phyloP scores from a whole-genome alignment of 2,329 filamentous ascomycete species.

The Bipolaris gigantea region DNA sequence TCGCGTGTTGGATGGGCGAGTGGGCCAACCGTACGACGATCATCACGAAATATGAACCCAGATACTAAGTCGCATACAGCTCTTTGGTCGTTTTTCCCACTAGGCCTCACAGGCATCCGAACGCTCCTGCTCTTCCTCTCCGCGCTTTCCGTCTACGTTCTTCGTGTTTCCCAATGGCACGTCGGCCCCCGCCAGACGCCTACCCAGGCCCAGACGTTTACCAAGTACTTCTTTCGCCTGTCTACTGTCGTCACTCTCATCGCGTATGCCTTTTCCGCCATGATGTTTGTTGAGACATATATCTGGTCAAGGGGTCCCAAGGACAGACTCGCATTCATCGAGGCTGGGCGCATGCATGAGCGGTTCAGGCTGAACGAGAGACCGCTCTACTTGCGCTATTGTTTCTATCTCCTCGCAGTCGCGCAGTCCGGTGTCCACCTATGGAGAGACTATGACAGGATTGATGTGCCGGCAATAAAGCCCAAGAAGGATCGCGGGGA shows the following conservation, averaged over 20 bases:
- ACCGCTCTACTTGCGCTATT: constrained; percentile 75
- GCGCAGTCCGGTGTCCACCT: constrained; percentile 72
- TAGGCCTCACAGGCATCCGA: constrained; percentile 75
- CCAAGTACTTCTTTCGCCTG: constrained; percentile 59
- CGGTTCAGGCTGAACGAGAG: constrained; percentile 81
- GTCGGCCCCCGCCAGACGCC: constrained; percentile 63
- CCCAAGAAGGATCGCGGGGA: constrained; percentile 25
- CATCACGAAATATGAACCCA: background rate
- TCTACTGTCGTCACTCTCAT: constrained; percentile 69
- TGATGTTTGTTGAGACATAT: constrained; percentile 78
- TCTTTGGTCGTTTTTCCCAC: constrained; percentile 84
- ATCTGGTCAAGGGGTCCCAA: constrained; percentile 67
- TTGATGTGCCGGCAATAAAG: constrained; percentile 53
- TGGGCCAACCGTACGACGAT: constrained; percentile 63
- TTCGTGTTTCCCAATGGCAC: constrained; percentile 84
- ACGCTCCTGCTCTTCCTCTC: constrained; percentile 75
- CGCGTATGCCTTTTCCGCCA: constrained; percentile 78
- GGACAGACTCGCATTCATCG: constrained; percentile 72
- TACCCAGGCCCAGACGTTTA: constrained; percentile 67
- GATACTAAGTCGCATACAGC: constrained; percentile 53
- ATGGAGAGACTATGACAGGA: constrained; percentile 70
- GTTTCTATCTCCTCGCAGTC: constrained; percentile 68
- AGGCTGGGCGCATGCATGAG: constrained; percentile 66
- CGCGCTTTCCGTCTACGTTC: constrained; percentile 75
- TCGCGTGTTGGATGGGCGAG: constrained; percentile 70